Base-by-base conservation (phyloP, 139 green algal genomes). In the Desmodesmus armatus region DNA sequence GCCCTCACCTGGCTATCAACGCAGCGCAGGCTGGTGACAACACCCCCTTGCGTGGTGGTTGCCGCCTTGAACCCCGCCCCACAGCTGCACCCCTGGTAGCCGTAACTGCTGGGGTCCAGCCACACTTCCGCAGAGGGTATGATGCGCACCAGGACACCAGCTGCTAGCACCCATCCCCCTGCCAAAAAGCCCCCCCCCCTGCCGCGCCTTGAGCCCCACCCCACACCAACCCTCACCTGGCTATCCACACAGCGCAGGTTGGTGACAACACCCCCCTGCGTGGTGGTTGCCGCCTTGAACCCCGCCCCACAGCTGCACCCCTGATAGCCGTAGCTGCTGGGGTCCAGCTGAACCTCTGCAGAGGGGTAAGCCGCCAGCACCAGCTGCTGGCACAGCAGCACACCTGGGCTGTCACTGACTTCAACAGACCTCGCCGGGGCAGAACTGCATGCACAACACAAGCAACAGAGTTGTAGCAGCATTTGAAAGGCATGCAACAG, bases 281-380 rank as follows among this genome's bases (percentile, higher is more conserved):
- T n/a, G n/a, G n/a, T n/a, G n/a, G n/a, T n/a, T n/a, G n/a, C n/a
- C n/a, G n/a, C n/a, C n/a, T n/a, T n/a, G n/a, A n/a, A n/a, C n/a
- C n/a, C n/a, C n/a, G n/a, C n/a, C n/a, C n/a, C n/a, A 39, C 76
- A 82, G 55, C 43, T 58, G 33, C 76, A 82, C 6, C 76, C 76
- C n/a, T 71, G 4, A 51, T 73, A 82, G 53, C 76, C 39, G n/a
- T 82, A 82, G 5, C 17, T 58, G 25, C 27, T 44, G 27, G 76
- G 76, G 37, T 73, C 76, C 2, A 82, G 37, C 33, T n/a, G 19
- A 5, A 82, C n/a, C 23, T 35, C 29, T n/a, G 55, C 35, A 35
- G 27, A 1, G 5, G 41, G 37, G 17, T 43, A 69, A 0, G 31
- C 55, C 21, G 49, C 49, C 23, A 47, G n/a, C 3, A 55, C 39